Evolutionary conservation across 345 rosid genomes (phyloP).

Genomic region (Linum lewisii): DNA sequence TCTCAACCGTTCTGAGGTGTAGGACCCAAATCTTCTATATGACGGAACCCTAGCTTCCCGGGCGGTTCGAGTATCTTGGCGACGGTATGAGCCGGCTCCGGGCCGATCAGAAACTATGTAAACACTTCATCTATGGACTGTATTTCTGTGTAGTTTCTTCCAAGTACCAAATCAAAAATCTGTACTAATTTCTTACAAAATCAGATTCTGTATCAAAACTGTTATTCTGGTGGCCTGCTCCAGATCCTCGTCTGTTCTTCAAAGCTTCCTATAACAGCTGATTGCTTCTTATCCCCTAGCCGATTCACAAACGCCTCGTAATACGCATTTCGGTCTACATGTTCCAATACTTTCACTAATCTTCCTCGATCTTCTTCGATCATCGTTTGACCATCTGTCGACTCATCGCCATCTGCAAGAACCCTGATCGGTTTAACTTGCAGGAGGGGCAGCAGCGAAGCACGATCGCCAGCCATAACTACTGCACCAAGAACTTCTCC

Average conservation of each 20-base stretch:
- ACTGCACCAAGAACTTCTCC: constrained; percentile 82
- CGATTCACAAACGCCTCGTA: constrained; percentile 35
- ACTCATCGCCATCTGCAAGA: constrained; percentile 42
- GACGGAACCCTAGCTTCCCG: too few relatives aligned
- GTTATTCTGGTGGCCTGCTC: constrained; percentile 34
- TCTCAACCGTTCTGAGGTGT: too few relatives aligned
- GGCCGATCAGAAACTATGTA: too few relatives aligned
- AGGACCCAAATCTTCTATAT: too few relatives aligned
- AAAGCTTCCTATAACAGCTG: constrained; percentile 68
- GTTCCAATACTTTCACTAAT: constrained; percentile 34
- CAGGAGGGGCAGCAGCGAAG: constrained; percentile 31
- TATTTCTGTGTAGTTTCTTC: too few relatives aligned
- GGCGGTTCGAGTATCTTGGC: too few relatives aligned
- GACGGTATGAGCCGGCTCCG: too few relatives aligned
- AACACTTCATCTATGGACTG: neutral
- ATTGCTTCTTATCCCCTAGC: constrained; percentile 41
- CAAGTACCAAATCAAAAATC: too few relatives aligned
- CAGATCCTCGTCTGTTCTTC: constrained; percentile 57
- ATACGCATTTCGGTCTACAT: constrained; percentile 29
- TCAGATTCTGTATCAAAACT: too few relatives aligned
- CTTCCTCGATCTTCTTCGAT: constrained; percentile 35
- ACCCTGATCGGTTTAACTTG: constrained; percentile 36
- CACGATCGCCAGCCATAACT: constrained; percentile 32
- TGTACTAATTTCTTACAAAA: too few relatives aligned
- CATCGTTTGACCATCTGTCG: constrained; percentile 43